Percentiles rank a stretch among this genome's conserved stretches.
These are phyloP conservation scores for Udeniomyces megalosporus DNA, from an alignment of 768 basidiomycete species.

Conservation along the genomic window DNA sequence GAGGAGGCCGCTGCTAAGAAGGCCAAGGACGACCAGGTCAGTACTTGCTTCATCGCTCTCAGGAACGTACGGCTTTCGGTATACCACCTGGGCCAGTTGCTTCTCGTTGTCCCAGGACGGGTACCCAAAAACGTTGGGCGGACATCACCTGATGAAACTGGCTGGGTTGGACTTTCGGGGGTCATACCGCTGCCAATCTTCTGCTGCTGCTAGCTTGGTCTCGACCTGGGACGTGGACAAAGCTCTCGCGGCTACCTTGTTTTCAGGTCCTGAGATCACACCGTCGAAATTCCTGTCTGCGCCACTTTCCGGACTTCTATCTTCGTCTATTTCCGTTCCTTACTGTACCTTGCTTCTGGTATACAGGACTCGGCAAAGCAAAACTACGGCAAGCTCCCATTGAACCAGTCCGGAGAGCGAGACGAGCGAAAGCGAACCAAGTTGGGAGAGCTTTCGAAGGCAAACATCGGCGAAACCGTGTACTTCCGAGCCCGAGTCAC, in stretches of 20 bases:
- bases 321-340: too few species aligned
- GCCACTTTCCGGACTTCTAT: too few species aligned
- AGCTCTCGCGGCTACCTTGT: too few species aligned
- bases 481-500: constrained; percentile 79
- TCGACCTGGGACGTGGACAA: too few species aligned
- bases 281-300: too few species aligned
- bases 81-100: background rate
- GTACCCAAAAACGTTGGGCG: too few species aligned
- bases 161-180: too few species aligned
- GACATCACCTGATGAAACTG: too few species aligned
- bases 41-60: background rate
- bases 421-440: constrained; percentile 42
- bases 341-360: background rate
- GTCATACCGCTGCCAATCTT: background rate
- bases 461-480: constrained; percentile 54
- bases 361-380: constrained; percentile 37
- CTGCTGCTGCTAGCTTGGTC: background rate
- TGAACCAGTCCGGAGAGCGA: constrained; percentile 81
- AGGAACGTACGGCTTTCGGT: background rate
- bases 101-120: background rate
- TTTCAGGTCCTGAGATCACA: too few species aligned
- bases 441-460: constrained; percentile 47
- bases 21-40: constrained; percentile 13
- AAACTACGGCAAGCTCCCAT: constrained; percentile 71
- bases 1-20: constrained; percentile 15